phyloP scores from a whole-genome alignment of 108 stramenopile species.

The Phaeodactylum tricornutum region DNA sequence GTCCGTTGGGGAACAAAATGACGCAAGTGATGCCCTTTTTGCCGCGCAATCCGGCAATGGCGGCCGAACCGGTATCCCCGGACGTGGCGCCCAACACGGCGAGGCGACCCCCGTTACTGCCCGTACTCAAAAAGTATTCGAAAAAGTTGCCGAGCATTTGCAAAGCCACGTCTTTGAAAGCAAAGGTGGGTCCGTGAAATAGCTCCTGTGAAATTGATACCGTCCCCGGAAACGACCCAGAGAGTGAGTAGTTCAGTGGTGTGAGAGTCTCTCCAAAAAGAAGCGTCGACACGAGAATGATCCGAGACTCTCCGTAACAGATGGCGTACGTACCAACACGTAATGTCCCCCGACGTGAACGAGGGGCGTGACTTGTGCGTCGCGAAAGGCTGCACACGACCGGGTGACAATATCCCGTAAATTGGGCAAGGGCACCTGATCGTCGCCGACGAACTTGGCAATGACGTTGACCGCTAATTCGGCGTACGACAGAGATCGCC shows the following conservation, averaged over 20 bases:
- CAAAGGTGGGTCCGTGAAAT: slow-evolving; percentile 98
- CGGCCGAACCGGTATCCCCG: slow-evolving; percentile 94
- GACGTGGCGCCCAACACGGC: slow-evolving; percentile 93
- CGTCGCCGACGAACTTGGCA: slow-evolving; percentile 83
- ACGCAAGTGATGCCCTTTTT: slow-evolving; percentile 95
- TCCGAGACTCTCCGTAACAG: no score
- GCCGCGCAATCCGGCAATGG: slow-evolving; percentile 96
- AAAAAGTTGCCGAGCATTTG: slow-evolving; percentile 99
- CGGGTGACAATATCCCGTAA: slow-evolving; percentile 78
- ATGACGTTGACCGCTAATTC: slow-evolving; percentile 86
- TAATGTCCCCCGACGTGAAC: slow-evolving; percentile 64
- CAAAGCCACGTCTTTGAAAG: slow-evolving; percentile 99
- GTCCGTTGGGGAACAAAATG: slow-evolving; percentile 94
- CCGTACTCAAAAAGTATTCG: slow-evolving; percentile 94
- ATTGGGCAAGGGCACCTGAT: slow-evolving; percentile 81
- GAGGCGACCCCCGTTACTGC: slow-evolving; percentile 76
- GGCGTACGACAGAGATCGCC: slow-evolving; percentile 65
- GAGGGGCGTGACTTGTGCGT: slow-evolving; percentile 86
- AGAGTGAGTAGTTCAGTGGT: no score
- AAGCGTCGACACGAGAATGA: no score
- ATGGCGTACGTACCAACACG: slow-evolving; percentile 78
- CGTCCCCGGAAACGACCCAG: no score
- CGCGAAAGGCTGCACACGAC: slow-evolving; percentile 84
- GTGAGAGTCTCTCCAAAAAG: slow-evolving; percentile 1
- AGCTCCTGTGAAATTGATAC: no score